These are phyloP conservation scores for Chalciporus chontae DNA, from an alignment of 768 basidiomycete genomes.

Conservation along the genomic window DNA sequence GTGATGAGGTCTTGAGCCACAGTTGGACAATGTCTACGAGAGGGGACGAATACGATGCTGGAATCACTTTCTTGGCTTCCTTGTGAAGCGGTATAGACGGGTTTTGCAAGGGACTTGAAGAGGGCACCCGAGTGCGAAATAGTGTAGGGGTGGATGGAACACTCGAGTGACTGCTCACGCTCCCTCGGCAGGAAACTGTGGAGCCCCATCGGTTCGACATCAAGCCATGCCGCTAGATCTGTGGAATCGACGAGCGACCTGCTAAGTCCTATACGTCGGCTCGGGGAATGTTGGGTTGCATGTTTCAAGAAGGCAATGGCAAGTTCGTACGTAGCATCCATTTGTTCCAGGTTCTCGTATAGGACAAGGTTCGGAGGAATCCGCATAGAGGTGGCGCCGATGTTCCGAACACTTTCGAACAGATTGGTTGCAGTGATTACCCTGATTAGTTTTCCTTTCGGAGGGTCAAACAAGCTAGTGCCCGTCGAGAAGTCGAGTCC, in stretches of 20 bases:
- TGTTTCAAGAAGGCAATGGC: constrained; percentile 69
- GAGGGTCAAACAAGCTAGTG: constrained; percentile 32
- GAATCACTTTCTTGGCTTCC: constrained; percentile 41
- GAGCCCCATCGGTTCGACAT: constrained; percentile 57
- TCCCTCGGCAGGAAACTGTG: constrained; percentile 80
- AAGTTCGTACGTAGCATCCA: constrained; percentile 81
- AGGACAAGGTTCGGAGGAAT: constrained; percentile 61
- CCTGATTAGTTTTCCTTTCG: constrained; percentile 46
- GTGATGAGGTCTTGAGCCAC: constrained; percentile 86
- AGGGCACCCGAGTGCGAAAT: constrained; percentile 84
- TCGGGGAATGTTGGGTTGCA: constrained; percentile 54
- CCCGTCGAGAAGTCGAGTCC: constrained; percentile 32
- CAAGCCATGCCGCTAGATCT: constrained; percentile 82
- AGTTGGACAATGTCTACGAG: constrained; percentile 66
- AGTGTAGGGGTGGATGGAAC: constrained; percentile 72
- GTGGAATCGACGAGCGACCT: constrained; percentile 76
- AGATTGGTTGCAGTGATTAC: constrained; percentile 55
- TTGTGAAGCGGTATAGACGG: constrained; percentile 74
- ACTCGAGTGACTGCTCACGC: constrained; percentile 73
- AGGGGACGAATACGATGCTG: constrained; percentile 86
- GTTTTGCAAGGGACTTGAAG: constrained; percentile 90
- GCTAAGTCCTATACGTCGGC: constrained; percentile 75
- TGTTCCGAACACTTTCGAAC: constrained; percentile 39
- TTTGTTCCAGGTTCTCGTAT: constrained; percentile 81
- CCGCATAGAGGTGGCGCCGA: constrained; percentile 22